Evolutionary conservation across 2,329 filamentous ascomycete species (phyloP).

Genomic region (Calonectria pseudoturangicola): DNA sequence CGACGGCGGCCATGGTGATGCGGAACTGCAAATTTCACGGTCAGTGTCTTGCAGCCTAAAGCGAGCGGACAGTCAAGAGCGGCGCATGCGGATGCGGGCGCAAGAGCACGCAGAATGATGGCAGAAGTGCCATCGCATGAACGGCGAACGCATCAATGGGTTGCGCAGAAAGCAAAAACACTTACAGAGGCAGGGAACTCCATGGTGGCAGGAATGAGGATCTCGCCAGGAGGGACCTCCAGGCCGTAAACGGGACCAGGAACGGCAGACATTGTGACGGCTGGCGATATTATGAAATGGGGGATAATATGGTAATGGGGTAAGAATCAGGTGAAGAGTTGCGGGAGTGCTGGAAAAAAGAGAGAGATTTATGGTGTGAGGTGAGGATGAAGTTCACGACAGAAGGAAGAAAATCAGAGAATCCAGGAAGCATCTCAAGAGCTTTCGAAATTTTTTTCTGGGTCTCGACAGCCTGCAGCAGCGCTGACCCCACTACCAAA

Average conservation of each 20-base stretch:
- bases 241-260: conserved; percentile 93
- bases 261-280: conserved; percentile 71
- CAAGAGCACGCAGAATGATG: conserved; percentile 22
- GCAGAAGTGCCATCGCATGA: neutral
- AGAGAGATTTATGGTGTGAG: conserved; percentile 38
- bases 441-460: conserved; percentile 61
- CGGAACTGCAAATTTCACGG: conserved; percentile 80
- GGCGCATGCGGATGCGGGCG: conserved; percentile 3
- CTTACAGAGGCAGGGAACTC: conserved; percentile 90
- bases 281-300: conserved; percentile 27
- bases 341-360: conserved; percentile 28
- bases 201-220: conserved; percentile 85
- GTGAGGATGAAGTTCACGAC: conserved; percentile 44
- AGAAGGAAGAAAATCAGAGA: conserved; percentile 51
- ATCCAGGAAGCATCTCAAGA: conserved; percentile 48
- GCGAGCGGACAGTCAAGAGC: conserved; percentile 1
- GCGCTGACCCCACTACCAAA: conserved; percentile 44
- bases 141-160: neutral
- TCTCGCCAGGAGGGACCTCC: conserved; percentile 89
- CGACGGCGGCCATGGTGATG: conserved; percentile 98
- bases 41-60: conserved; percentile 38
- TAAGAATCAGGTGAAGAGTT: conserved; percentile 1
- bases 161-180: conserved; percentile 51
- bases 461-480: conserved; percentile 40
- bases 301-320: conserved; percentile 28